These are phyloP conservation scores for Russula virescens DNA, from an alignment of 768 basidiomycete genomes.

Conservation along the genomic window DNA sequence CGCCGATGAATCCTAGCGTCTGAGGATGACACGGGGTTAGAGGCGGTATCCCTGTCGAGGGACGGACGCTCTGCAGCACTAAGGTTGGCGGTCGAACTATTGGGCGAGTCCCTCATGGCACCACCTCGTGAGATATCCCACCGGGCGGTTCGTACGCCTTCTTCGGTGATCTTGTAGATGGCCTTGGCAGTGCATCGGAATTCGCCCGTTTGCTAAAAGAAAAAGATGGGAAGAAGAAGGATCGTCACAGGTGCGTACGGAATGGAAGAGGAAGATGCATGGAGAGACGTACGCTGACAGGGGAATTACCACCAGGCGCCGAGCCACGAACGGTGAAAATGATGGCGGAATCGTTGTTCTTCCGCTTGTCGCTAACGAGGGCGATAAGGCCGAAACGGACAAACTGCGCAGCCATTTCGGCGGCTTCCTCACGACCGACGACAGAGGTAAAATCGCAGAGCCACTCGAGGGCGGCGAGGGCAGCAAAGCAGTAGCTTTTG, in stretches of 20 bases:
- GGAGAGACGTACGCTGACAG: conserved; percentile 59
- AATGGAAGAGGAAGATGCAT: conserved; percentile 6
- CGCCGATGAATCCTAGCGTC: conserved; percentile 71
- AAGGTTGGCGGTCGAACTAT: conserved; percentile 59
- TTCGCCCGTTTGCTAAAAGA: conserved; percentile 77
- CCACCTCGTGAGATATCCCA: conserved; percentile 54
- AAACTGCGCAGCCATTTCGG: conserved; percentile 97
- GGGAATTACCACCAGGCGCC: conserved; percentile 67
- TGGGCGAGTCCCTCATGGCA: conserved; percentile 51
- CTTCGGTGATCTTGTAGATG: conserved; percentile 90
- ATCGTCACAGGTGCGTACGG: conserved; percentile 17
- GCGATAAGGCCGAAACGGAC: conserved; percentile 89
- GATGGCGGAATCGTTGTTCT: conserved; percentile 87
- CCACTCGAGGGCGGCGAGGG: conserved; percentile 91
- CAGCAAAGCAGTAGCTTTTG: conserved; percentile 76
- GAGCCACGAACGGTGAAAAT: conserved; percentile 88
- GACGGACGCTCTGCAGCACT: conserved; percentile 44
- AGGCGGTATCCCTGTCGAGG: conserved; percentile 45
- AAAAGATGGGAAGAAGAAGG: conserved; percentile 7
- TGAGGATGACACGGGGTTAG: conserved; percentile 34
- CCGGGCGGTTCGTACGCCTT: conserved; percentile 77
- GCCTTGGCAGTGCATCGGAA: conserved; percentile 96
- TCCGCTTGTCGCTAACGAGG: conserved; percentile 86
- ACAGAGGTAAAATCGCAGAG: conserved; percentile 96
- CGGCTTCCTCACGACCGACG: conserved; percentile 91